Evolutionary conservation across 495 filamentous ascomycete genomes (phyloP).

Genomic region (Mytilinidion resinicola): DNA sequence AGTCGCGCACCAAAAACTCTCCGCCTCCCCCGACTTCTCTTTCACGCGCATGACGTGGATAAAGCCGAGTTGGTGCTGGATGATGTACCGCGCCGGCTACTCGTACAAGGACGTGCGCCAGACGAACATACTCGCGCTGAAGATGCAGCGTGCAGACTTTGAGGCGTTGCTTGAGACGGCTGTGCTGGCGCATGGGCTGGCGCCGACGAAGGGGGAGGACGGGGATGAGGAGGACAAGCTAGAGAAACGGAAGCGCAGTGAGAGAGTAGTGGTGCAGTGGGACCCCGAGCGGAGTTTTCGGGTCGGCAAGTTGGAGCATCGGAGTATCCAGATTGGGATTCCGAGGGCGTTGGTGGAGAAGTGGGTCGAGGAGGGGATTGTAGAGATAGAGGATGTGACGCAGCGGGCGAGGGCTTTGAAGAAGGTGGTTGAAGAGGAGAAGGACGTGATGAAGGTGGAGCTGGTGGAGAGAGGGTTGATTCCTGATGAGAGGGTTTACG

Average conservation of each 20-base stretch:
- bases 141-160: slow-evolving; percentile 16
- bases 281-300: slow-evolving; percentile 50
- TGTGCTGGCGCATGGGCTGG: slow-evolving; percentile 6
- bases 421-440: slow-evolving; percentile 38
- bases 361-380: slow-evolving; percentile 49
- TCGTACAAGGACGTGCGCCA: slow-evolving; percentile 26
- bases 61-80: slow-evolving; percentile 60
- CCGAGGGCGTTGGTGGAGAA: slow-evolving; percentile 35
- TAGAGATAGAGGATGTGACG: slow-evolving; percentile 54
- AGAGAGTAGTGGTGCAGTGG: slow-evolving; percentile 56
- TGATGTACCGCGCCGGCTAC: slow-evolving; percentile 46
- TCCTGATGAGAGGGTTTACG: slow-evolving; percentile 44
- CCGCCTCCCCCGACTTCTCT: slow-evolving; percentile 48
- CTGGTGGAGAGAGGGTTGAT: slow-evolving; percentile 39
- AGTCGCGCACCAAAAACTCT: slow-evolving; percentile 45
- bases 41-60: slow-evolving; percentile 60
- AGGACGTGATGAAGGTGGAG: slow-evolving; percentile 26
- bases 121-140: slow-evolving; percentile 19
- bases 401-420: slow-evolving; percentile 44
- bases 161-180: slow-evolving; percentile 5
- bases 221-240: slow-evolving; percentile 47
- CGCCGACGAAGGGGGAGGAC: slow-evolving; percentile 16
- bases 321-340: slow-evolving; percentile 58
- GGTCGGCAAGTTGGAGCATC: slow-evolving; percentile 40
- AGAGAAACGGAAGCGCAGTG: slow-evolving; percentile 24